A percentile compares a stretch with the other conserved stretches of the same genome.
Conservation (phyloP, 1,284 basidiomycete species). For the Ganoderma meredithae region DNA sequence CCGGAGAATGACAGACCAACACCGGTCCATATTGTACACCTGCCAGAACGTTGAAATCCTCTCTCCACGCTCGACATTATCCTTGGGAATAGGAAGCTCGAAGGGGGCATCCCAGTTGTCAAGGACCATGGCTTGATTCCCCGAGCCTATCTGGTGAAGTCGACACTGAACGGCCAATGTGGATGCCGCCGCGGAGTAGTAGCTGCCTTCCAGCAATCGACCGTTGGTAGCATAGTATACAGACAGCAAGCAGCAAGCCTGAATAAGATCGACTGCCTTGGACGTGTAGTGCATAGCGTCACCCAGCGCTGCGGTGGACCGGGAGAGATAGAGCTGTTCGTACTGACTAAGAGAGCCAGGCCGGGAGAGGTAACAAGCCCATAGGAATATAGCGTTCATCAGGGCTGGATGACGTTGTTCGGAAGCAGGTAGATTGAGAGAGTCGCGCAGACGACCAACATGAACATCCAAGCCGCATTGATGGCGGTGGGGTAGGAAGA, state of each 20-base stretch:
- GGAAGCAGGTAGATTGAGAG: constrained; percentile 53
- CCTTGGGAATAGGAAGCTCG: constrained; percentile 62
- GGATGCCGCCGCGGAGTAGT: constrained; percentile 73
- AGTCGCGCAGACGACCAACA: constrained; percentile 67
- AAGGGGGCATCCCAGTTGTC: constrained; percentile 48
- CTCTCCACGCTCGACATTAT: constrained; percentile 53
- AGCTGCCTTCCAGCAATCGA: constrained; percentile 74
- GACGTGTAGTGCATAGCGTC: constrained; percentile 63
- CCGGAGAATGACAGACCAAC: constrained; percentile 49
- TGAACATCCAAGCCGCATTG: constrained; percentile 76
- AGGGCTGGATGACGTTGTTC: constrained; percentile 76
- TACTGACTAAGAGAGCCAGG: constrained; percentile 71
- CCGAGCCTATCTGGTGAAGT: constrained; percentile 59
- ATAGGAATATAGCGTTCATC: constrained; percentile 80
- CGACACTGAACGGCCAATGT: constrained; percentile 72
- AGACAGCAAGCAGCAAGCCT: constrained; percentile 75
- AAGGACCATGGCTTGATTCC: constrained; percentile 39
- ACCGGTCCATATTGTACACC: constrained; percentile 51
- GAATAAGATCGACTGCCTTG: constrained; percentile 72
- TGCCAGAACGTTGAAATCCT: constrained; percentile 53
- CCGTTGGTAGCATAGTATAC: constrained; percentile 78
- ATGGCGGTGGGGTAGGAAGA: constrained; percentile 77
- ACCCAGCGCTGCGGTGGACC: constrained; percentile 63
- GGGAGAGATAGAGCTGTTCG: constrained; percentile 70
- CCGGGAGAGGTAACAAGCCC: constrained; percentile 80